Conservation (phyloP, 768 basidiomycete genomes). For the Trametes cingulata region DNA sequence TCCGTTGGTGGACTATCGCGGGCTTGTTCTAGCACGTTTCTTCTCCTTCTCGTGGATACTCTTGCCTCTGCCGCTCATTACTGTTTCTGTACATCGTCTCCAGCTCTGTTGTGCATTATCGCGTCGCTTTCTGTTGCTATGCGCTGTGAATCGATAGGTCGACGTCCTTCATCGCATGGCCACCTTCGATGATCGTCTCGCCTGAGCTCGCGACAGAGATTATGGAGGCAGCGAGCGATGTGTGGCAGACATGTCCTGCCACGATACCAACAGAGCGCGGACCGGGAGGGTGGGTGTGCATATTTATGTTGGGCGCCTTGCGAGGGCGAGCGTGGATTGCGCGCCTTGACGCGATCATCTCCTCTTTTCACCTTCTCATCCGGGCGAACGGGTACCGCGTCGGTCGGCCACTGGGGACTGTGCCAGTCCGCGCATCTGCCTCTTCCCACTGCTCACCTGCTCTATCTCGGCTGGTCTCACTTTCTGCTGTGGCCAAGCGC, state of each 20-base stretch:
- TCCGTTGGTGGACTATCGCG: constrained; percentile 11
- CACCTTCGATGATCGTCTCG: not conserved
- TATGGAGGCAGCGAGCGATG: not conserved
- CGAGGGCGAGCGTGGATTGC: too few relatives aligned
- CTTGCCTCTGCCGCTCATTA: constrained; percentile 3
- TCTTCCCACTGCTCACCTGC: not conserved
- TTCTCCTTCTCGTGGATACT: constrained; percentile 8
- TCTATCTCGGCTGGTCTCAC: not conserved
- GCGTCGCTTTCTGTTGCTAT: constrained; percentile 21
- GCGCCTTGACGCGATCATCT: too few relatives aligned
- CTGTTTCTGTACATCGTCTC: constrained; percentile 10
- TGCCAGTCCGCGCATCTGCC: not conserved
- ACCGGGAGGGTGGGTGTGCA: too few relatives aligned
- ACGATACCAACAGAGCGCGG: too few relatives aligned
- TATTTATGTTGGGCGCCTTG: too few relatives aligned
- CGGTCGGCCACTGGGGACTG: constrained; percentile 7
- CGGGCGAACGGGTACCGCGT: constrained; percentile 3
- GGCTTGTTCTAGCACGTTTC: constrained; percentile 4
- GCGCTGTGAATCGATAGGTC: constrained; percentile 19
- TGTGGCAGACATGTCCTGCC: too few relatives aligned
- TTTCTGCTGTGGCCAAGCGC: not conserved
- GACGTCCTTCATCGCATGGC: not conserved
- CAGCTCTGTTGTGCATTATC: constrained; percentile 23
- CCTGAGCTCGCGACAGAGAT: not conserved
- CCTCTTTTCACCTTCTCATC: not conserved